Base-by-base conservation (phyloP, 139 green algal genomes). In the Spirogloea muscicola region DNA sequence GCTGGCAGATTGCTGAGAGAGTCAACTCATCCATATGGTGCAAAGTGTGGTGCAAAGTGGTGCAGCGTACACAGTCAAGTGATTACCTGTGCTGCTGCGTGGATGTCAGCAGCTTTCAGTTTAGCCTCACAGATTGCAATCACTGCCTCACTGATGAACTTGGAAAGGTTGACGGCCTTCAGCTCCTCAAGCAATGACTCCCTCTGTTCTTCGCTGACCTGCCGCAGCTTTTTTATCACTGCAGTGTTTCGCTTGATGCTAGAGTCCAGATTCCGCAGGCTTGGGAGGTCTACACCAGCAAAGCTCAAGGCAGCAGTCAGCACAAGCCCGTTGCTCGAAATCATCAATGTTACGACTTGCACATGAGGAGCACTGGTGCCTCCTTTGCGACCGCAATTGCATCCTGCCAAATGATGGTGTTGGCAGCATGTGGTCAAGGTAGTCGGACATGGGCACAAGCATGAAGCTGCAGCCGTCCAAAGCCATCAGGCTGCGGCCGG, bases 91-190 rank as follows among this genome's bases (percentile, higher is more conserved):
- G 95, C 70, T 3, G 89, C 92, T 13, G 91, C 91, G 27, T 82
- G 58, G 2, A 96, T 74, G 63, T 98, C 93, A 38, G 78, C 81
- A 2, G 75, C 64, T 33, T 90, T 94, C 7, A 96, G 74, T n/a
- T 86, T 89, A 3, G 88, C 89, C 64, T 98, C 94, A 6, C 75
- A 73, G 16, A 97, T 76, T 0, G 93, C 92, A 2, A 81, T 67
- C 7, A 93, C 92, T 7, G 88, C 91, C 72, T 98, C 93, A 31
- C 73, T 94, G 27, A 97, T 89, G 66, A 98, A 98, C 86, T 96
- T 87, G 72, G 39, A 74, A 16, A 83, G 74, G 59, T 86, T 86
- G 18, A 84, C 72, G 25, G 49, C 71, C 41, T 40, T 25, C 41
- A 86, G 31, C 25, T 86, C 81, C 10, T 84, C 61, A 37, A 86